Evolutionary conservation across 371 early-diverging fungal species (phyloP), one percentile per base, ranked within the genome.

Genomic region (Zancudomyces culisetae): DNA sequence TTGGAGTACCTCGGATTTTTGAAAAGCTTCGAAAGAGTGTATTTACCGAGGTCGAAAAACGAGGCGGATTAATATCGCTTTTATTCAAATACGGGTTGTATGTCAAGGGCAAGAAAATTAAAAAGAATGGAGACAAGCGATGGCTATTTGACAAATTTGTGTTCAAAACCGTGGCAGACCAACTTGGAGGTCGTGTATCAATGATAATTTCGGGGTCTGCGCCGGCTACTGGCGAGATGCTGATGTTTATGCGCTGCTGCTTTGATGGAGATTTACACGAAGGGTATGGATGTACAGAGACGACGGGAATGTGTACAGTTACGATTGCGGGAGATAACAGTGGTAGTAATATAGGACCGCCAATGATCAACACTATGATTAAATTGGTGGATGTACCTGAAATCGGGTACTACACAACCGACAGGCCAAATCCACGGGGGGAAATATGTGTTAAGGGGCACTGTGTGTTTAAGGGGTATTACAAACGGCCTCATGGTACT

Each of bases 1-100:
- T 82, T 21, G 81, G 87, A 2, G 99, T 98, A 3, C 99, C 99
- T 22, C 77, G 98, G 49, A 78, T 98, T 27, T 88, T 90, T 68
- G 95, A 95, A 68, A 75, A 92, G 28, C 87, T 98, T 61, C 89
- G 95, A 64, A 91, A 94, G 66, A 90, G 84, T 60, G 90, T 99
- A 3, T 65, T 81, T 64, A 72, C 78, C 0, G 79, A 80, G 43
- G 85, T 91, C 30, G 79, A 75, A 40, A 78, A 79, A 41, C 85
- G 80, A 67, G 84, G 87, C 47, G 81, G 83, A 19, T 40, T 95
- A 1, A 73, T 78, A 4, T 74, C 76, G 20, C 63, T 63, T n/a
- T 68, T 98, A 28, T 96, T 97, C 77, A 75, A 69, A 53, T 70
- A 66, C 10, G 95, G 92, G 2, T 81, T 77, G 50, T 60, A 62